Base-by-base conservation (phyloP, 495 filamentous ascomycete genomes). In the Penicillium antarcticum region DNA sequence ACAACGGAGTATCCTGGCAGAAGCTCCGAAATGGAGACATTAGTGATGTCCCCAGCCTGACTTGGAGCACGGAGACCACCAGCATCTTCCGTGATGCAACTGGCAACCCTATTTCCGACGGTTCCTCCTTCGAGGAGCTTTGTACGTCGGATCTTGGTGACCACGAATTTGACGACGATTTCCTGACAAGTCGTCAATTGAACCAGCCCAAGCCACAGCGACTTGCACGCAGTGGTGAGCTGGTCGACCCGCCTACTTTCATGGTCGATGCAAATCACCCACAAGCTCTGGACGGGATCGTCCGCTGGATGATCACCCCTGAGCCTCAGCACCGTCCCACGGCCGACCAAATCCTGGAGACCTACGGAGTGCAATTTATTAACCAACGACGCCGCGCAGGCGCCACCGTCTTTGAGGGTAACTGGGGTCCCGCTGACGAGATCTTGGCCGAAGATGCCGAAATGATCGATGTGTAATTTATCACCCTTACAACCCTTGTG, bases 401-500 rank as follows among this genome's bases (percentile, higher is more conserved):
- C 23, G 95, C 95, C 18, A 95, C 88, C 9, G 84, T 97, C 43
- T 97, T 85, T 54, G 94, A 98, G 72, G 95, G 94, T 57, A 91
- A 89, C 64, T 98, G 90, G 89, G 94, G 94, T 1, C 94, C 92
- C 34, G 82, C 82, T 10, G 86, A 89, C 53, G 80, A 87, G 49
- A 76, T 88, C 23, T 71, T 89, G 53, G 76, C 74, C n/a, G 80
- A 82, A 63, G 84, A 87, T 69, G 77, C 82, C 40, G 85, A 87
- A 64, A 88, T 88, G 84, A 82, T 86, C 63, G 86, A 89, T 66
- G 83, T 84, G 66, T 81, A 68, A 80, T 64, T 51, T 62, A 61
- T 62, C 50, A 56, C 52, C 46, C 56, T 50, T 62, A 60, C 58
- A 45, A 58, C 59, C 61, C 44, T 65, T 67, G 61, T 71, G 68